These are phyloP conservation scores for Chlamydomonas schloesseri DNA, from an alignment of 139 green algal genomes.

Conservation along the genomic window DNA sequence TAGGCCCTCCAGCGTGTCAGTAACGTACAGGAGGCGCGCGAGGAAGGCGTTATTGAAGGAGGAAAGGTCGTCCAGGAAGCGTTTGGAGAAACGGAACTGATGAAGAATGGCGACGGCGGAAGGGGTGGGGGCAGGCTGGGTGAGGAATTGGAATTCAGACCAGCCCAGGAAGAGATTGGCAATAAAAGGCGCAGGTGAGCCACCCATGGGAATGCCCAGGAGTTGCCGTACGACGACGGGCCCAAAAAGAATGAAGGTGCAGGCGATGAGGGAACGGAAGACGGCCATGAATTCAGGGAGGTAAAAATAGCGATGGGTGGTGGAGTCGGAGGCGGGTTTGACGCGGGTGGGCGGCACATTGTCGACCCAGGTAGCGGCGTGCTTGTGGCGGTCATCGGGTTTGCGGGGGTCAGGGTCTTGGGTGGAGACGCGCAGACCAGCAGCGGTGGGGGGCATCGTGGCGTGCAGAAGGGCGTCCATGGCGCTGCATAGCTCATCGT, in stretches of 20 bases:
- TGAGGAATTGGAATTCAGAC: background rate
- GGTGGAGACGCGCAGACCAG: too few species aligned
- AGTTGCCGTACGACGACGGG: background rate
- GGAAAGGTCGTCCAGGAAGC: too few species aligned
- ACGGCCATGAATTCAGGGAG: background rate
- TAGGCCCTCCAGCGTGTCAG: too few species aligned
- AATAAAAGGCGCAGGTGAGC: background rate
- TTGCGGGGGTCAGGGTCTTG: background rate
- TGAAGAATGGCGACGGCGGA: too few species aligned
- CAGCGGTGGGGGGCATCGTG: too few species aligned
- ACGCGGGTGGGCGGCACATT: background rate
- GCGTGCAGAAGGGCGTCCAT: background rate
- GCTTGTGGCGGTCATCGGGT: background rate
- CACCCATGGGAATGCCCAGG: background rate
- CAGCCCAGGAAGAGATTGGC: slow-evolving; percentile 3
- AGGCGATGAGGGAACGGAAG: background rate
- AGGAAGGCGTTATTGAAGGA: too few species aligned
- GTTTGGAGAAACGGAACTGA: too few species aligned
- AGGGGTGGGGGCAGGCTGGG: background rate
- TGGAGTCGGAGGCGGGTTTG: background rate
- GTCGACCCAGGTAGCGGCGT: background rate
- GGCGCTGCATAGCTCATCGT: background rate
- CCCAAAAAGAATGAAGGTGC: background rate
- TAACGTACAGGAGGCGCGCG: too few species aligned
- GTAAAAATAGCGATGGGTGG: background rate